Conservation (phyloP, 768 basidiomycete genomes). For the Tephrocybe sp. region DNA sequence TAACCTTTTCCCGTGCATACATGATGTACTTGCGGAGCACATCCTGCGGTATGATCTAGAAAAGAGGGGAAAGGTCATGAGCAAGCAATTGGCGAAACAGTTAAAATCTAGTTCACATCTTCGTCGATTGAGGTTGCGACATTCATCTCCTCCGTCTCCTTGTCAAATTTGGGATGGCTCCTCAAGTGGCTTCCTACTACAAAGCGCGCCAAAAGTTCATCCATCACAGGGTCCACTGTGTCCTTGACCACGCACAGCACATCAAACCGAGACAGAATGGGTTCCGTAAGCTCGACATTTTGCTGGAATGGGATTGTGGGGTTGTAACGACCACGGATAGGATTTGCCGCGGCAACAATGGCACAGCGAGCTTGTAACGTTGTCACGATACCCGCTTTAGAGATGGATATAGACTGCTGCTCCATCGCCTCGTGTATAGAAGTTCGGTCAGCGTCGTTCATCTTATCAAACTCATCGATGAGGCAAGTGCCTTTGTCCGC, state of each 20-base stretch:
- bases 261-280: slow-evolving; percentile 97
- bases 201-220: slow-evolving; percentile 93
- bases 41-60: slow-evolving; percentile 94
- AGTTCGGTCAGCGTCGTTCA: slow-evolving; percentile 98
- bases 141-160: slow-evolving; percentile 86
- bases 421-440: slow-evolving; percentile 99
- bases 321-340: slow-evolving; percentile 95
- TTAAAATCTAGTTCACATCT: slow-evolving; percentile 52
- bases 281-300: slow-evolving; percentile 98
- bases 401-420: slow-evolving; percentile 98
- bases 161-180: slow-evolving; percentile 91
- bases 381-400: slow-evolving; percentile 99
- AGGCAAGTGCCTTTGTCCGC: slow-evolving; percentile 98
- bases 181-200: slow-evolving; percentile 97
- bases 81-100: not conserved
- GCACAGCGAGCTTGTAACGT: slow-evolving; percentile 96
- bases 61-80: not conserved
- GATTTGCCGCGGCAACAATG: slow-evolving; percentile 97
- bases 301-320: slow-evolving; percentile 98
- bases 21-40: slow-evolving; percentile 97
- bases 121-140: slow-evolving; percentile 88
- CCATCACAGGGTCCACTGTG: slow-evolving; percentile 93
- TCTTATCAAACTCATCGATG: slow-evolving; percentile 99
- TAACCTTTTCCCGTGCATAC: slow-evolving; percentile 93
- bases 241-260: slow-evolving; percentile 98